Conservation (phyloP, 352 stramenopile species). For the Globisporangium mamillatum region DNA sequence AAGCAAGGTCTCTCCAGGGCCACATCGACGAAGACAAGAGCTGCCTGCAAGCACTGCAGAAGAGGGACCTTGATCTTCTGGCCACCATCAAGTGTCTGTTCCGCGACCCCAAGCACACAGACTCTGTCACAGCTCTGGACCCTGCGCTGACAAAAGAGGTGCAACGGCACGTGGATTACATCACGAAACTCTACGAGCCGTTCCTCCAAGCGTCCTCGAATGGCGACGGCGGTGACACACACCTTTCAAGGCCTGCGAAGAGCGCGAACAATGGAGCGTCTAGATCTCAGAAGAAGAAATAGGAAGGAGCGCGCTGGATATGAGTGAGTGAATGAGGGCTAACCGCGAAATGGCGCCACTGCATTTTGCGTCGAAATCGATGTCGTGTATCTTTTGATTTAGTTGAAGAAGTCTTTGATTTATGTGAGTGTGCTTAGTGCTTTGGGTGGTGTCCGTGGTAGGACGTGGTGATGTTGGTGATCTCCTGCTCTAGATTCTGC, state of each 20-base stretch:
- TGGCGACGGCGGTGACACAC: not conserved
- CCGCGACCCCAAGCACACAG: conserved; percentile 18
- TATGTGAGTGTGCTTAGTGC: conserved; percentile 1
- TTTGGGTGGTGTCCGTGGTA: conserved; percentile 2
- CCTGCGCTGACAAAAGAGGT: conserved; percentile 47
- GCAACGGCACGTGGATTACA: conserved; percentile 60
- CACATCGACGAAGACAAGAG: conserved; percentile 53
- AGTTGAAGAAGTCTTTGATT: not conserved
- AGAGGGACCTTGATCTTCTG: conserved; percentile 52
- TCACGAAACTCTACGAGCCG: conserved; percentile 47
- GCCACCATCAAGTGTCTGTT: conserved; percentile 25
- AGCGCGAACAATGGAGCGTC: conserved; percentile 4
- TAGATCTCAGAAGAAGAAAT: conserved; percentile 25
- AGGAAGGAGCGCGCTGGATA: not conserved
- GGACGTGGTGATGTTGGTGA: conserved; percentile 54
- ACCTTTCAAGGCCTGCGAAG: conserved; percentile 2
- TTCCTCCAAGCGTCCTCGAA: conserved; percentile 6
- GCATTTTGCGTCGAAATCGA: not conserved
- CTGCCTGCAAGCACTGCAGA: conserved; percentile 43
- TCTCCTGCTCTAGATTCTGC: conserved; percentile 68
- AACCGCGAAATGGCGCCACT: not conserved
- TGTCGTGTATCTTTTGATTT: not conserved
- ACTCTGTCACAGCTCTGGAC: conserved; percentile 33
- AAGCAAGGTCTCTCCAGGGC: conserved; percentile 29
- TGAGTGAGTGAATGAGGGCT: not conserved